A percentile compares a stretch with the other conserved stretches of the same genome.
These are phyloP conservation scores for Actinomucor elegans DNA, from an alignment of 371 early-diverging fungal species.

Conservation along the genomic window DNA sequence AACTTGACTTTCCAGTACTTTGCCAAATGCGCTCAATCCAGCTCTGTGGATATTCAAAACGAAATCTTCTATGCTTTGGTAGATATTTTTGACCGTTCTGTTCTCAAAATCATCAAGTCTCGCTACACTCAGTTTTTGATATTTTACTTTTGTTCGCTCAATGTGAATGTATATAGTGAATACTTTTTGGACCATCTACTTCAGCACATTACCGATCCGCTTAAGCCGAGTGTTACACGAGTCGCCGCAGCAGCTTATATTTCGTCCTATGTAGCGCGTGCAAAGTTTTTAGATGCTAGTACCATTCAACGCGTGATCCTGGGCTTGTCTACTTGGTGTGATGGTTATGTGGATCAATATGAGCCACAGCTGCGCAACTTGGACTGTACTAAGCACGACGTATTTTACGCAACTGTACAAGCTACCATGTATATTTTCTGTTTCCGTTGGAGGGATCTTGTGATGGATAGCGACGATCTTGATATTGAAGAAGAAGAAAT, in stretches of 20 bases:
- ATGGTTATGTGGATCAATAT: constrained; percentile 64
- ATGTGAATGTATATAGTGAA: constrained; percentile 64
- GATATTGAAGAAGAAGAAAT: constrained; percentile 10
- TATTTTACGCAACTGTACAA: constrained; percentile 89
- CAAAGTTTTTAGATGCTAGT: constrained; percentile 65
- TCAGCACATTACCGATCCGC: constrained; percentile 56
- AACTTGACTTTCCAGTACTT: constrained; percentile 66
- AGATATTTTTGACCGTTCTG: constrained; percentile 75
- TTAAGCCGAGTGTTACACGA: constrained; percentile 69
- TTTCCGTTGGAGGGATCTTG: constrained; percentile 87
- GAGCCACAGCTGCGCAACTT: constrained; percentile 47
- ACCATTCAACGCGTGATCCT: constrained; percentile 67
- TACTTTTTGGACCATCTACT: constrained; percentile 79
- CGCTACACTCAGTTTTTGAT: constrained; percentile 91
- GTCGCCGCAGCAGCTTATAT: constrained; percentile 86
- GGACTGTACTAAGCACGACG: constrained; percentile 63
- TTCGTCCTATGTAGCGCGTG: constrained; percentile 88
- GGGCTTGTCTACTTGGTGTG: constrained; percentile 70
- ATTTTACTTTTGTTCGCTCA: constrained; percentile 79
- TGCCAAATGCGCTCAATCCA: constrained; percentile 19
- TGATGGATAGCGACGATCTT: constrained; percentile 45
- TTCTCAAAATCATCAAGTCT: constrained; percentile 87
- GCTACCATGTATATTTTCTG: constrained; percentile 91
- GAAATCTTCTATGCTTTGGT: constrained; percentile 68
- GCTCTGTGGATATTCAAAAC: constrained; percentile 22